Evolutionary conservation across 495 filamentous ascomycete species (phyloP), one percentile per base, ranked within the genome.

Genomic region (Penicillium cataractarum): DNA sequence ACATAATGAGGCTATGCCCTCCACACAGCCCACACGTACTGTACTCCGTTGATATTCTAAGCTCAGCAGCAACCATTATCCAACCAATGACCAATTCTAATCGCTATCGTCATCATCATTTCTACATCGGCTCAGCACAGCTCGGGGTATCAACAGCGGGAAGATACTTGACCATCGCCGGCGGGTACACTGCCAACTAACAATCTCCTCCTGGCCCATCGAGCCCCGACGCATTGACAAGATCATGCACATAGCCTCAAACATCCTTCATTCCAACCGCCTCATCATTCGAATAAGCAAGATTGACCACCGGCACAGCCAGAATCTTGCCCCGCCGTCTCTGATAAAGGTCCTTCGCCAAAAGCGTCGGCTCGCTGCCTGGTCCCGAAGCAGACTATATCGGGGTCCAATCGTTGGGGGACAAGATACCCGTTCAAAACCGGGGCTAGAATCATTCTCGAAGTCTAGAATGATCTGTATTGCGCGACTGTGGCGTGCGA

Each of bases 311-410:
- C 46, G 82, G 81, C n/a, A 84, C 78, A 3, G 81, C 81, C 6
- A 77, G 72, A 33, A 84, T 81, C 63, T 75, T 80, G 9, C 77
- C 78, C 42, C 73, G 74, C 1, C 82, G 81, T 4, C 66, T 39
- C 7, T 56, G 63, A 78, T 80, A 85, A 55, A 84, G 29, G 55
- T 85, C 82, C 60, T 83, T 84, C 55, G 76, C 77, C 15, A 84
- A 76, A 35, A 82, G 37, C 52, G 73, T 73, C 24, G 81, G 75
- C 65, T 84, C 82, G 21, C 32, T 13, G 48, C 49, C 12, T 33
- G 19, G 46, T n/a, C 58, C n/a, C 57, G 59, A 9, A 76, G 46
- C 24, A 64, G 46, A n/a, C 49, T 42, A 53, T 77, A 76, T n/a
- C 74, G 68, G 39, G 57, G 7, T 19, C 50, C 50, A 31, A 62